phyloP scores from a whole-genome alignment of 2,329 filamentous ascomycete genomes.

The Macroventuria anomochaeta region DNA sequence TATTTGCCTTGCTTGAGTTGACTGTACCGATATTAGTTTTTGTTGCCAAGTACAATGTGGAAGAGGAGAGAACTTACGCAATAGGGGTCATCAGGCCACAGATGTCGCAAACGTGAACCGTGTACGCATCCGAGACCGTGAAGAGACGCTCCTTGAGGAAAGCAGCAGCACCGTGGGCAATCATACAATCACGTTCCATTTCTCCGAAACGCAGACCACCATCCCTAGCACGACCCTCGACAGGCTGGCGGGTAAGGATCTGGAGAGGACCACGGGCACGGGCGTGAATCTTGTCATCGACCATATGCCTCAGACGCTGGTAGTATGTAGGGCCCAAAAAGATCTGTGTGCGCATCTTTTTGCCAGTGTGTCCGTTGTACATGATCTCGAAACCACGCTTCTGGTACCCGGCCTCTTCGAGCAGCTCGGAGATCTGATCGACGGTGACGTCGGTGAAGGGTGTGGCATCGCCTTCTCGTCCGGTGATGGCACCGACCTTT shows the following conservation, averaged over 20 bases:
- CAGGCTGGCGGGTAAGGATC: conserved; percentile 95
- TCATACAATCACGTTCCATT: conserved; percentile 99
- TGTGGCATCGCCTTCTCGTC: conserved; percentile 95
- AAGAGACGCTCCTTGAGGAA: conserved; percentile 98
- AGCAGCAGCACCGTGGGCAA: conserved; percentile 95
- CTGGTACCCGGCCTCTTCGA: conserved; percentile 91
- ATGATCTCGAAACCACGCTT: conserved; percentile 97
- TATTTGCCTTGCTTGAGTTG: conserved; percentile 96
- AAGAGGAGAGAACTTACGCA: conserved; percentile 72
- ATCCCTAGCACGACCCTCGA: conserved; percentile 97
- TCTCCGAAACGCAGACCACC: conserved; percentile 99
- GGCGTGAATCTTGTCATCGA: conserved; percentile 99
- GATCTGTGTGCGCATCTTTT: conserved; percentile 90
- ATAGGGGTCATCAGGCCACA: conserved; percentile 99
- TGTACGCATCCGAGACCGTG: conserved; percentile 96
- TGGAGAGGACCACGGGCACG: conserved; percentile 94
- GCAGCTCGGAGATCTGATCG: conserved; percentile 84
- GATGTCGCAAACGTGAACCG: conserved; percentile 97
- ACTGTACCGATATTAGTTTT: conserved; percentile 55
- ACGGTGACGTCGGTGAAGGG: conserved; percentile 98
- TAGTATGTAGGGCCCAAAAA: conserved; percentile 99
- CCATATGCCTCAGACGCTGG: conserved; percentile 98
- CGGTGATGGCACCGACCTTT: conserved; percentile 92
- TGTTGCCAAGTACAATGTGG: too few relatives aligned
- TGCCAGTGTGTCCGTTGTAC: conserved; percentile 98